Base-by-base conservation (phyloP, 2,329 filamentous ascomycete genomes). In the Aspergillus melleus region DNA sequence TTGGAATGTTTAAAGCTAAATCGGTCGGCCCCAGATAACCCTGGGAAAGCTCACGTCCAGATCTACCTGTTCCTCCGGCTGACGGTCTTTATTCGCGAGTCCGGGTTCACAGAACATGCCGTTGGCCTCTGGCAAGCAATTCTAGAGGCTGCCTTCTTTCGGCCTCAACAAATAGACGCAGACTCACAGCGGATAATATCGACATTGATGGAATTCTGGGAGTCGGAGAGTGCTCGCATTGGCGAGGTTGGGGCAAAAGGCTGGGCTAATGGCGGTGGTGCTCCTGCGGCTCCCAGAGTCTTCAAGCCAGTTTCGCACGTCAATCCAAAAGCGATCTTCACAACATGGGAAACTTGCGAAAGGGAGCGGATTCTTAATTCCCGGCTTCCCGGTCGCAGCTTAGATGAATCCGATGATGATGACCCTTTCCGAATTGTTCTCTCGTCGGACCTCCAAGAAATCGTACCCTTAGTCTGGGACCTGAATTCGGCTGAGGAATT, bases 391-490 rank as follows among this genome's bases (percentile, higher is more conserved):
- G 90, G 90, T 16, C 85, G 90, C 52, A 89, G 89, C 0, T 80
- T 90, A 61, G 92, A 97, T 71, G 87, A 92, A 26, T 83, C 86
- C 2, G 85, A 84, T 16, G 89, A 91, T 64, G 89, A 93, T 60
- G 94, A 97, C 68, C 90, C 92, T 0, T 96, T 90, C 65, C 85
- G 92, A 39, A 86, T 95, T 3, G 84, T 96, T 50, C 85, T 97
- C 69, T 92, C 88, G 66, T 85, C 87, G 0, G 95, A 98, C 71
- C 80, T 97, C 20, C 78, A 86, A 62, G 81, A 84, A 0, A 81
- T 90, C 29, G 70, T 96, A 65, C 81, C 59, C 57, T 70, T 57
- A 8, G 72, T 74, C 36, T 66, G 63, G 52, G 65, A 64, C 4
- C 52, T 63, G 8, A 60, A 61, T 2, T 69, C 84, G 1, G 74